phyloP scores from a whole-genome alignment of 352 stramenopile genomes.

The Phytophthora pini region DNA sequence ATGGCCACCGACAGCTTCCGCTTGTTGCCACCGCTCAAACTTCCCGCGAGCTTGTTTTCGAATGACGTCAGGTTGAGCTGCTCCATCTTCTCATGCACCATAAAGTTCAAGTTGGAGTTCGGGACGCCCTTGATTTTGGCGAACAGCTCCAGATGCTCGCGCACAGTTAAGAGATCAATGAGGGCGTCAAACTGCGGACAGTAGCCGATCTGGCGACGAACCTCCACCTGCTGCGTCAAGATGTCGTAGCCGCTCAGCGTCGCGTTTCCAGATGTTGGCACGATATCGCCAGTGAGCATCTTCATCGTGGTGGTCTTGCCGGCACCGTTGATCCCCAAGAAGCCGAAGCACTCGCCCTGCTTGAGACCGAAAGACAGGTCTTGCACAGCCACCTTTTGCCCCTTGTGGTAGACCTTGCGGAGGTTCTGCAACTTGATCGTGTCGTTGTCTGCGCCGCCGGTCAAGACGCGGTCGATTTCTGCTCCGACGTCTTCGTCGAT shows the following conservation, averaged over 20 bases:
- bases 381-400: constrained; percentile 76
- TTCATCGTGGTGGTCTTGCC: constrained; percentile 95
- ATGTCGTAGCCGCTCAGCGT: constrained; percentile 66
- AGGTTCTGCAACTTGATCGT: constrained; percentile 66
- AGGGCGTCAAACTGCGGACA: constrained; percentile 91
- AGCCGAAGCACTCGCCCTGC: constrained; percentile 91
- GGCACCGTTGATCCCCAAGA: constrained; percentile 92
- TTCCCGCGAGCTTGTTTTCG: constrained; percentile 71
- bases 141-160: constrained; percentile 85
- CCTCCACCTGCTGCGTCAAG: constrained; percentile 57
- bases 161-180: constrained; percentile 78
- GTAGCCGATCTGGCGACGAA: constrained; percentile 53
- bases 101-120: constrained; percentile 21
- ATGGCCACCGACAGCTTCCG: constrained; percentile 94
- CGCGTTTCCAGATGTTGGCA: constrained; percentile 26
- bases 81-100: constrained; percentile 56
- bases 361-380: constrained; percentile 82
- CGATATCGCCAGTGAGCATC: constrained; percentile 88
- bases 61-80: constrained; percentile 78
- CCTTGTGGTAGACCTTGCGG: constrained; percentile 87
- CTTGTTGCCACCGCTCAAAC: constrained; percentile 91
- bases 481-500: constrained; percentile 58
- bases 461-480: constrained; percentile 49
- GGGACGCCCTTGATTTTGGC: constrained; percentile 85
- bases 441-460: constrained; percentile 43